These are phyloP conservation scores for Oxytropis ochrocephala DNA, from an alignment of 306 rosid species.

Conservation along the genomic window DNA sequence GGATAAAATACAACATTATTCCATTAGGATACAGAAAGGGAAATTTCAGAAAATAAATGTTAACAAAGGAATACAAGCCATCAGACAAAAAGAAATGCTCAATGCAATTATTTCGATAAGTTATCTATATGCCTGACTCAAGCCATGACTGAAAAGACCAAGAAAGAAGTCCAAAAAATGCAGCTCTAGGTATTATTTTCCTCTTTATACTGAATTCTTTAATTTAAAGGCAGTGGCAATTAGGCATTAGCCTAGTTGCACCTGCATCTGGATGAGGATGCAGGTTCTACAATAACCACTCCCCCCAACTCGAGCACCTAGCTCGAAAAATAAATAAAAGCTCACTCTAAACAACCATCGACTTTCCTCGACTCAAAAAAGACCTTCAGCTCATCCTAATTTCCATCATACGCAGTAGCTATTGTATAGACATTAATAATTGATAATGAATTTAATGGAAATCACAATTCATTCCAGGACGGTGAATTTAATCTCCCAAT, in stretches of 20 bases:
- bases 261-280: slow-evolving; percentile 14
- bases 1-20: slow-evolving; percentile 70
- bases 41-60: slow-evolving; percentile 13
- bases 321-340: background rate
- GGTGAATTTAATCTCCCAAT: slow-evolving; percentile 68
- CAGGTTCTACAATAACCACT: slow-evolving; percentile 1
- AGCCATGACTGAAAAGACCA: background rate
- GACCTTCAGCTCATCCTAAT: background rate
- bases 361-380: background rate
- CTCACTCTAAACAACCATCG: background rate
- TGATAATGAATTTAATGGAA: slow-evolving; percentile 11
- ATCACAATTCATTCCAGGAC: slow-evolving; percentile 25
- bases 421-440: background rate
- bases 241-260: slow-evolving; percentile 1
- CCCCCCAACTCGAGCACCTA: background rate
- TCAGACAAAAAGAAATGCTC: background rate
- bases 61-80: background rate
- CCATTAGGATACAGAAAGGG: slow-evolving; percentile 48
- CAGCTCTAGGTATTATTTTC: background rate
- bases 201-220: background rate
- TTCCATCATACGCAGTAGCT: slow-evolving; percentile 8
- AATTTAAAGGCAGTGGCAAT: background rate
- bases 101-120: background rate
- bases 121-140: background rate
- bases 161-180: background rate